Conservation (phyloP, 305 asterid genomes). For the Fraxinus nigra region DNA sequence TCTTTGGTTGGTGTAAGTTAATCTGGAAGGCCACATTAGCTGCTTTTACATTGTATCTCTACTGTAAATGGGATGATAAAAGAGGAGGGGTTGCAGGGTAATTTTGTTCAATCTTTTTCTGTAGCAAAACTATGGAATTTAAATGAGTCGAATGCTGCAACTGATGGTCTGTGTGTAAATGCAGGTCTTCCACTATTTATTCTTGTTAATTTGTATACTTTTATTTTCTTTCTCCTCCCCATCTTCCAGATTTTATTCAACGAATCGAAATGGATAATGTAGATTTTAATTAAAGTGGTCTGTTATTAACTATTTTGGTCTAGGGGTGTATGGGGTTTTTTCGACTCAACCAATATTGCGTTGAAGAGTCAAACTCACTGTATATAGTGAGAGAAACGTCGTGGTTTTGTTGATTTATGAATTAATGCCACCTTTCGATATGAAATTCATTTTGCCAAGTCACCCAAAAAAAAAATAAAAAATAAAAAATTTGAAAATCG, state of each 20-base stretch:
- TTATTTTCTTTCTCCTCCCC: background rate
- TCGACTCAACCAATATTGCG: background rate
- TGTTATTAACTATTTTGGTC: background rate
- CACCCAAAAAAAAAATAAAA: too few relatives aligned
- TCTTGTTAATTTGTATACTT: background rate
- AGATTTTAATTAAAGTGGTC: background rate
- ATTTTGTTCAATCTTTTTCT: background rate
- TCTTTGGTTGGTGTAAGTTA: conserved; percentile 5
- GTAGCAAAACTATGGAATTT: background rate
- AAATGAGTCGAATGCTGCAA: background rate
- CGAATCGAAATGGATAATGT: background rate
- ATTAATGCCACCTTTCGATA: background rate
- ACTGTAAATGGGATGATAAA: background rate
- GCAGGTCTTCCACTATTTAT: conserved; percentile 1
- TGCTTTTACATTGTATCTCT: background rate
- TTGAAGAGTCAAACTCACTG: background rate
- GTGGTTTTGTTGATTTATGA: background rate
- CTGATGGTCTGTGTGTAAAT: background rate
- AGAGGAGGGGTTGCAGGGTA: background rate
- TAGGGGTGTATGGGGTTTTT: background rate
- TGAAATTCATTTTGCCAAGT: too few relatives aligned
- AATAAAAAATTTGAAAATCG: background rate
- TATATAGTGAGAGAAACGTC: background rate
- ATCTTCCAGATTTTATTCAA: background rate
- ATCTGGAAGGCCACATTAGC: conserved; percentile 7